Evolutionary conservation across 2,329 filamentous ascomycete genomes (phyloP).

Genomic region (Aspergillus sclerotialis): DNA sequence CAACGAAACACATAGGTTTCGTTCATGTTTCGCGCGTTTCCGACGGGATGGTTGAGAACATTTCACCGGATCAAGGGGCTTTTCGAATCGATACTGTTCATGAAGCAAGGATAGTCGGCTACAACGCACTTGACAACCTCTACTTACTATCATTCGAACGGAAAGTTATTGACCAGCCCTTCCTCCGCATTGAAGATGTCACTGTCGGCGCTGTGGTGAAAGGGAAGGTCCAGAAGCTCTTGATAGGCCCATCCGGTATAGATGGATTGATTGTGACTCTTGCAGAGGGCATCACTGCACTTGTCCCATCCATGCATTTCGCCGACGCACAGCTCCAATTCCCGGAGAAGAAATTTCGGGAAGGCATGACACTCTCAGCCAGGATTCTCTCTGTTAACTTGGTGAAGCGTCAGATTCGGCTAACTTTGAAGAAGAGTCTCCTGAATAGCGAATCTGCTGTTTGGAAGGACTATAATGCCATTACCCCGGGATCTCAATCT

Average conservation of each 20-base stretch:
- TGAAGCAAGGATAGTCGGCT: slow-evolving; percentile 73
- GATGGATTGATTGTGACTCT: slow-evolving; percentile 75
- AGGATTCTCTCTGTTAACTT: slow-evolving; percentile 75
- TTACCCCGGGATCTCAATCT: slow-evolving; percentile 67
- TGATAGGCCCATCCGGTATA: slow-evolving; percentile 71
- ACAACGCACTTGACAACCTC: slow-evolving; percentile 77
- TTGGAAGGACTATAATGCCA: slow-evolving; percentile 69
- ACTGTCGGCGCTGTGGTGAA: slow-evolving; percentile 72
- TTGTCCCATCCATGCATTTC: slow-evolving; percentile 81
- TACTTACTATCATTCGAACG: slow-evolving; percentile 81
- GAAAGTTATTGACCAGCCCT: slow-evolving; percentile 75
- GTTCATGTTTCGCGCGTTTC: slow-evolving; percentile 91
- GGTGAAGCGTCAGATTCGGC: slow-evolving; percentile 67
- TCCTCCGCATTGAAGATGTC: slow-evolving; percentile 86
- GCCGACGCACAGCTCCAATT: slow-evolving; percentile 82
- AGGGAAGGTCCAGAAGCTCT: slow-evolving; percentile 75
- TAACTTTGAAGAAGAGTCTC: slow-evolving; percentile 91
- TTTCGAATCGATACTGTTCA: slow-evolving; percentile 75
- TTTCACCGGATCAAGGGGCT: slow-evolving; percentile 68
- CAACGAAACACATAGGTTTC: slow-evolving; percentile 66
- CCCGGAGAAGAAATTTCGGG: slow-evolving; percentile 92
- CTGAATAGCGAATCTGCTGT: slow-evolving; percentile 81
- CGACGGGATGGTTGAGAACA: slow-evolving; percentile 77
- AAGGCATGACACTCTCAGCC: slow-evolving; percentile 76
- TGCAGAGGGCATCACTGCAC: slow-evolving; percentile 78